A percentile compares a stretch with the other conserved stretches of the same genome.
Conservation (phyloP, 139 green algal species). For the Closterium sp. region DNA sequence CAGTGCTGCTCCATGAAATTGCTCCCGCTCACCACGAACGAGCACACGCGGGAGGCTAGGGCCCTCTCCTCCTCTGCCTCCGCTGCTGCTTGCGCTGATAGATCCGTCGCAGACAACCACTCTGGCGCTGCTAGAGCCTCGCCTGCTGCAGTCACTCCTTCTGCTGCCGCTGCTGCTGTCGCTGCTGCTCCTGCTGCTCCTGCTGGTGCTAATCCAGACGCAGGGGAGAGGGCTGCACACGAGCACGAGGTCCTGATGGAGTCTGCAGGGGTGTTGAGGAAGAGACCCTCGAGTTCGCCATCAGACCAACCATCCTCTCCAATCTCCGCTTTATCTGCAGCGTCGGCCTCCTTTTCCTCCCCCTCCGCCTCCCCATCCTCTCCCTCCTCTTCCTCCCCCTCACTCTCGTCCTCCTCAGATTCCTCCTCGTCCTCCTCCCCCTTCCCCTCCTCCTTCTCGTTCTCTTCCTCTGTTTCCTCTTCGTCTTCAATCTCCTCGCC, state of each 20-base stretch:
- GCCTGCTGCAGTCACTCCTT: not conserved
- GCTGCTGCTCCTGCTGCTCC: not conserved
- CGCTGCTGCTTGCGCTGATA: not conserved
- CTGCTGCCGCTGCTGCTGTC: not conserved
- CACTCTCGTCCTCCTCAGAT: slow-evolving; percentile 17
- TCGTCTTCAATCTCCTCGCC: not conserved
- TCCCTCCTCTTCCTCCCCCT: not conserved
- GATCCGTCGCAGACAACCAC: not conserved
- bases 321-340: not conserved
- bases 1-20: slow-evolving; percentile 72
- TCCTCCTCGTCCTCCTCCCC: slow-evolving; percentile 30
- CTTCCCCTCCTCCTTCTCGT: slow-evolving; percentile 44
- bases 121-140: not conserved
- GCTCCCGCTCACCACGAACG: slow-evolving; percentile 58
- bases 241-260: not conserved
- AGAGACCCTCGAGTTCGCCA: not conserved
- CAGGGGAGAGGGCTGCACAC: not conserved
- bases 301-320: not conserved
- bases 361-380: not conserved
- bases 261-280: not conserved
- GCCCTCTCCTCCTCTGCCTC: not conserved
- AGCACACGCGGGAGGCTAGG: slow-evolving; percentile 51
- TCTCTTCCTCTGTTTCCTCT: slow-evolving; percentile 38
- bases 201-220: not conserved
- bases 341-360: not conserved